Evolutionary conservation across 352 stramenopile genomes (phyloP).

Genomic region (Phytopythium chamaehyphon): DNA sequence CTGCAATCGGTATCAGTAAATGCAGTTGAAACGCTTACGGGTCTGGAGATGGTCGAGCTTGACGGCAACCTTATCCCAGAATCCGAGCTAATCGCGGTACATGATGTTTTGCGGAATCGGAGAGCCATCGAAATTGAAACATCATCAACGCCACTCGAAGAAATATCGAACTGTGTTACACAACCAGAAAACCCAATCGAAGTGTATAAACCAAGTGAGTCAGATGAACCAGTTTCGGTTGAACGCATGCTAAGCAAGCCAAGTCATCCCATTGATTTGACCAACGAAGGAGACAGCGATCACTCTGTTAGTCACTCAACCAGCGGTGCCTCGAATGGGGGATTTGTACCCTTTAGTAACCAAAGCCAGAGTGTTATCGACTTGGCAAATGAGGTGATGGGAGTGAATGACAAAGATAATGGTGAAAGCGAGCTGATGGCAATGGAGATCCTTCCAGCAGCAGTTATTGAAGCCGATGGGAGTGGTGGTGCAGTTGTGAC

Average conservation of each 20-base stretch:
- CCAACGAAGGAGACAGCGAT: background rate
- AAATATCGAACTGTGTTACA: background rate
- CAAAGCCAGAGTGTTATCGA: conserved; percentile 1
- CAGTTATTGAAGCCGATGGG: background rate
- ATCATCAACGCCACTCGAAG: background rate
- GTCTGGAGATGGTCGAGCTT: conserved; percentile 11
- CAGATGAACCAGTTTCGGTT: too few relatives aligned
- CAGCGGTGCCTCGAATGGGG: too few relatives aligned
- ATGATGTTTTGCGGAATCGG: too few relatives aligned
- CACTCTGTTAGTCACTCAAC: background rate
- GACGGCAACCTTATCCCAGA: conserved; percentile 23
- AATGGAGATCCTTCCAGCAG: too few relatives aligned
- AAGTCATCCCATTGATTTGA: too few relatives aligned
- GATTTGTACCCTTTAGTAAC: too few relatives aligned
- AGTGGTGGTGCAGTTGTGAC: background rate
- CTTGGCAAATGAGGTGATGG: background rate
- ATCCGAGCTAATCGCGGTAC: conserved; percentile 9
- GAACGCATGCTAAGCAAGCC: too few relatives aligned
- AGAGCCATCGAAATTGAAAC: background rate
- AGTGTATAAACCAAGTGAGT: too few relatives aligned
- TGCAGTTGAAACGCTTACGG: conserved; percentile 6
- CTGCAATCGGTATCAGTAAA: conserved; percentile 10
- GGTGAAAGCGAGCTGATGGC: background rate
- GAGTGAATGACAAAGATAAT: background rate
- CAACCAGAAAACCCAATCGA: background rate